A percentile compares a stretch with the other conserved stretches of the same genome.
Evolutionary conservation across 176 grass and related monocot genomes (phyloP).

Genomic region (Stipa capillata): DNA sequence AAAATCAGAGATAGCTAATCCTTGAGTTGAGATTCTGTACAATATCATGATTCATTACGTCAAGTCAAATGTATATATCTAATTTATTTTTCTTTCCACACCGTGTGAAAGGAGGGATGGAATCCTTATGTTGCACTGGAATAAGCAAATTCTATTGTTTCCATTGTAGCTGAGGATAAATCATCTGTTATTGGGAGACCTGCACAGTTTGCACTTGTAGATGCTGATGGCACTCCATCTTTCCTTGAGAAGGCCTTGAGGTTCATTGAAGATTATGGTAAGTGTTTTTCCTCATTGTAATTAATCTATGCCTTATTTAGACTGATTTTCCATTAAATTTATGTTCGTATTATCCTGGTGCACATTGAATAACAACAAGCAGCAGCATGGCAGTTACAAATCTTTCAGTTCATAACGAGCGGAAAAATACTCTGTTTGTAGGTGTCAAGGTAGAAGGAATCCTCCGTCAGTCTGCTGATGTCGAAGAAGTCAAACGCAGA

Average conservation of each 20-base stretch:
- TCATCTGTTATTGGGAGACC: conserved; percentile 71
- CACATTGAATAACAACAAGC: not conserved
- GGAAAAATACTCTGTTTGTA: conserved; percentile 26
- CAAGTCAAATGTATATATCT: not conserved
- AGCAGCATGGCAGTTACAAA: not conserved
- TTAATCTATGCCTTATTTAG: not conserved
- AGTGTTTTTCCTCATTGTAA: conserved; percentile 18
- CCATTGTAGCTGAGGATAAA: conserved; percentile 49
- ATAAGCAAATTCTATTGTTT: conserved; percentile 20
- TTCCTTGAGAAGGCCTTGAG: conserved; percentile 93
- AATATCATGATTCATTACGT: not conserved
- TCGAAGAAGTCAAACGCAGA: conserved; percentile 98
- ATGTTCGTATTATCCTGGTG: not conserved
- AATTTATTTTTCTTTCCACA: conserved; percentile 1
- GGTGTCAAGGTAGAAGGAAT: conserved; percentile 96
- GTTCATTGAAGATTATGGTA: conserved; percentile 95
- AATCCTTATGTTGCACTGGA: conserved; percentile 11
- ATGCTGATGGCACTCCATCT: conserved; percentile 72
- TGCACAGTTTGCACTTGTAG: conserved; percentile 69
- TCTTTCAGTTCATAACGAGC: not conserved
- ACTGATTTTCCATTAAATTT: not conserved
- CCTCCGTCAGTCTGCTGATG: conserved; percentile 95
- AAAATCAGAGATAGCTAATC: not conserved
- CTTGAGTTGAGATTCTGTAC: not conserved
- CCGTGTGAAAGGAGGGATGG: not conserved